Evolutionary conservation across 768 basidiomycete species (phyloP).

Genomic region (Boletus sp.): DNA sequence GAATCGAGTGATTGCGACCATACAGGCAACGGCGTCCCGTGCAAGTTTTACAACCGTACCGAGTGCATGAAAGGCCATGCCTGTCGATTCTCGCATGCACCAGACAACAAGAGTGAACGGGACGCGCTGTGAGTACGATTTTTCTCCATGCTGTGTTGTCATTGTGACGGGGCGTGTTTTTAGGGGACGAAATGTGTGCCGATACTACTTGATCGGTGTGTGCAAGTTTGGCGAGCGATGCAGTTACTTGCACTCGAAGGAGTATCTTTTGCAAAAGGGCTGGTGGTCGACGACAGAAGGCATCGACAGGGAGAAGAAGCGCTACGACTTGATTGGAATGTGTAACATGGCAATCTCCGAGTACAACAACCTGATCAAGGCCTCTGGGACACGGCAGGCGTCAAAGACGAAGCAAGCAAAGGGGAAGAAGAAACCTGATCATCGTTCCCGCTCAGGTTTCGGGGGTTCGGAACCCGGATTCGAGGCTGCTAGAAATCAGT

Average conservation of each 20-base stretch:
- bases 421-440: not conserved
- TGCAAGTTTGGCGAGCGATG: constrained; percentile 43
- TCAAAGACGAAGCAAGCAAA: not conserved
- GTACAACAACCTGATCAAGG: not conserved
- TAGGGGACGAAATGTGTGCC: constrained; percentile 54
- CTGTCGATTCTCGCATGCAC: constrained; percentile 52
- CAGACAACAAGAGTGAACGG: constrained; percentile 51
- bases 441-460: not conserved
- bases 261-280: constrained; percentile 40
- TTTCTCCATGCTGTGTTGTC: not conserved
- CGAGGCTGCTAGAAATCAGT: not conserved
- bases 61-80: constrained; percentile 41
- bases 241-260: constrained; percentile 47
- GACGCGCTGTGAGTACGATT: constrained; percentile 46
- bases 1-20: constrained; percentile 56
- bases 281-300: constrained; percentile 41
- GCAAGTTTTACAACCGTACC: constrained; percentile 55
- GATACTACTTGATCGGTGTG: constrained; percentile 36
- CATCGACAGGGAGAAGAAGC: not conserved
- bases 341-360: not conserved
- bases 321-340: not conserved
- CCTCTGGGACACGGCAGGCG: not conserved
- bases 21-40: constrained; percentile 48
- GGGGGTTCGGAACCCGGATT: not conserved
- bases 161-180: not conserved